Evolutionary conservation across 31 red algal genomes (phyloP).

Genomic region (Porphyra umbilicalis): DNA sequence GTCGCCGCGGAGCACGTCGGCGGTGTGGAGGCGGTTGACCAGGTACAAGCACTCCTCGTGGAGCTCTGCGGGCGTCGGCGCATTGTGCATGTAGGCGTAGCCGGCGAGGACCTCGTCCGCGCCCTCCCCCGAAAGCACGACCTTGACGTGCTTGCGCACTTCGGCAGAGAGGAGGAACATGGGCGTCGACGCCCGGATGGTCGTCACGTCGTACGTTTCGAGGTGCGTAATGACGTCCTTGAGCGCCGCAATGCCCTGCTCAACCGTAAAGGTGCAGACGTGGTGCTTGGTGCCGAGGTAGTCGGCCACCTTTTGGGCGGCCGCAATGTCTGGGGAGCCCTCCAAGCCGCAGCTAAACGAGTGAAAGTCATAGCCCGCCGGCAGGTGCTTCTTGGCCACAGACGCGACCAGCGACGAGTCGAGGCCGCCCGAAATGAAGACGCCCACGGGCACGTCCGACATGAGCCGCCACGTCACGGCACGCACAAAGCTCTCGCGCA

Average conservation of each 20-base stretch:
- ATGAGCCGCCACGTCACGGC: conserved; percentile 79
- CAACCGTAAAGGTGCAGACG: conserved; percentile 85
- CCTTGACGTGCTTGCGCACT: conserved; percentile 84
- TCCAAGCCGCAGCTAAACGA: conserved; percentile 88
- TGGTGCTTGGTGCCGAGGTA: conserved; percentile 92
- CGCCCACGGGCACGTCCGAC: conserved; percentile 94
- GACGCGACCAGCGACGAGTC: conserved; percentile 93
- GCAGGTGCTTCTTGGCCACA: conserved; percentile 55
- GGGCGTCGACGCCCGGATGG: conserved; percentile 86
- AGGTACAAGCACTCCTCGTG: conserved; percentile 77
- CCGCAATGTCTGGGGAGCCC: conserved; percentile 83
- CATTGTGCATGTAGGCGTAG: conserved; percentile 98
- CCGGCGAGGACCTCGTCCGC: conserved; percentile 96
- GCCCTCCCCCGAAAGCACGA: conserved; percentile 94
- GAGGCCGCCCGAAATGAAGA: conserved; percentile 94
- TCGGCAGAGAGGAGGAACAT: conserved; percentile 76
- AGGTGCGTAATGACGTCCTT: conserved; percentile 87
- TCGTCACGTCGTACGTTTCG: conserved; percentile 96
- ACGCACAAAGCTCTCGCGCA: conserved; percentile 67
- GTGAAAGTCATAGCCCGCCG: conserved; percentile 55
- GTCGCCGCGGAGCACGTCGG: conserved; percentile 92
- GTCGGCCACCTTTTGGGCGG: conserved; percentile 90
- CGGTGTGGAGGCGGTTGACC: conserved; percentile 72
- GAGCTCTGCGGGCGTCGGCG: conserved; percentile 60
- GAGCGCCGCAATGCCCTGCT: conserved; percentile 79